phyloP scores from a whole-genome alignment of 352 stramenopile genomes.

The Elongisporangium undulatum region DNA sequence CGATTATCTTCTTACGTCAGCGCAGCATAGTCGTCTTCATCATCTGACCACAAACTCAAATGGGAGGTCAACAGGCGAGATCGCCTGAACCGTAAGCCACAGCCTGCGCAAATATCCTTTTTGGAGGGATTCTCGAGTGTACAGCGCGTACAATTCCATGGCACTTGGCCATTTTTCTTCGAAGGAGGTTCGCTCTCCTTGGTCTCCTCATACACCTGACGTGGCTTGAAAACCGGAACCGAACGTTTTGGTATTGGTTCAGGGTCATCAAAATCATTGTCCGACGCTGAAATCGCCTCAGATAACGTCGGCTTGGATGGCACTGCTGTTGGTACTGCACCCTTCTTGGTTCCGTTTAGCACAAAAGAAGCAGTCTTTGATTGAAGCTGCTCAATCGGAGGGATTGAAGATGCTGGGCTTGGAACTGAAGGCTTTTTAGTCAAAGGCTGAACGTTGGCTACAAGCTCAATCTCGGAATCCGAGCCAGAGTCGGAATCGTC shows the following conservation, averaged over 20 bases:
- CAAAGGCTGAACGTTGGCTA: constrained; percentile 2
- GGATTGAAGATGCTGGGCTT: neutral
- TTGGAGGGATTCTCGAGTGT: constrained; percentile 66
- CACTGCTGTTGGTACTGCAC: neutral
- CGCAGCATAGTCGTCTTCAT: constrained; percentile 32
- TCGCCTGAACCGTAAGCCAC: constrained; percentile 60
- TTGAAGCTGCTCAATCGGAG: neutral
- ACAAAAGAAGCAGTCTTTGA: neutral
- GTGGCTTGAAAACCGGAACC: neutral
- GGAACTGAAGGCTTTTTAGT: neutral
- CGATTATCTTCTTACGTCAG: neutral
- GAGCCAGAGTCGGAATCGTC: constrained; percentile 3
- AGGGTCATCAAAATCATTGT: constrained; percentile 13
- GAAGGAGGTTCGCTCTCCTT: constrained; percentile 35
- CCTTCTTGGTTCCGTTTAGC: neutral
- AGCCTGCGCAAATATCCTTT: constrained; percentile 58
- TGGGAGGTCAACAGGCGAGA: constrained; percentile 35
- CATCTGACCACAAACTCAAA: constrained; percentile 32
- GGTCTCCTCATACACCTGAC: constrained; percentile 34
- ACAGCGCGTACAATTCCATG: constrained; percentile 74
- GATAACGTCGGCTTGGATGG: neutral
- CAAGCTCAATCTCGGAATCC: constrained; percentile 6
- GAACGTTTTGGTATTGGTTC: neutral
- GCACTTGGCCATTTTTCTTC: constrained; percentile 7
- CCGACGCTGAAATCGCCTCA: neutral